Evolutionary conservation across 306 rosid genomes (phyloP).

Genomic region (Prunus campanulata): DNA sequence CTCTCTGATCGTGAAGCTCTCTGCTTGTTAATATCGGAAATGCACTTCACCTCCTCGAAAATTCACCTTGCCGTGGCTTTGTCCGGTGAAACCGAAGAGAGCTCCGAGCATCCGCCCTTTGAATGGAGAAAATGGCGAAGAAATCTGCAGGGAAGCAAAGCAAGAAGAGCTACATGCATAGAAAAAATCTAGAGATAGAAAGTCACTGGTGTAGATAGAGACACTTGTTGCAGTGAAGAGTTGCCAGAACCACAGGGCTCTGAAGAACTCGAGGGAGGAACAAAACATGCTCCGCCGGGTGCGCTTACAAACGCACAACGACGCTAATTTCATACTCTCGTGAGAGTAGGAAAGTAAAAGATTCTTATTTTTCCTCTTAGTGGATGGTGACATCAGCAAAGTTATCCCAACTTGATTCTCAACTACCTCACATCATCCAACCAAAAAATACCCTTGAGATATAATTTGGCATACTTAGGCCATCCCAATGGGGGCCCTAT

Average conservation of each 20-base stretch:
- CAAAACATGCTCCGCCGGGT: no score
- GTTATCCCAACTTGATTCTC: no score
- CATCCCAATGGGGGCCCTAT: no score
- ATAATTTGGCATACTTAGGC: no score
- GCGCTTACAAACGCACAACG: no score
- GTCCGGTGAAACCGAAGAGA: not conserved
- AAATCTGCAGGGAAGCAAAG: not conserved
- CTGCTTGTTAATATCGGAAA: not conserved
- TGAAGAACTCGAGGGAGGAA: no score
- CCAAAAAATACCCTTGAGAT: no score
- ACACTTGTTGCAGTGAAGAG: not conserved
- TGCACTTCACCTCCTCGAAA: slow-evolving; percentile 13
- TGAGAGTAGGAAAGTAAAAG: no score
- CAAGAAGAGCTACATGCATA: not conserved
- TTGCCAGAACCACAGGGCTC: not conserved
- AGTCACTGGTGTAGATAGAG: not conserved
- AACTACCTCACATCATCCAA: no score
- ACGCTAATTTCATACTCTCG: no score
- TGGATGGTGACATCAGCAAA: no score
- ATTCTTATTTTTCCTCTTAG: no score
- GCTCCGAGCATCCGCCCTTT: not conserved
- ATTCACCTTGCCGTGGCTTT: not conserved
- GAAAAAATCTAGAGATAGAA: slow-evolving; percentile 6
- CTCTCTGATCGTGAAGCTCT: slow-evolving; percentile 2
- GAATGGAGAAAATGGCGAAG: not conserved